Evolutionary conservation across 2,329 filamentous ascomycete species (phyloP).

Genomic region (Diaporthe citrichinensis): DNA sequence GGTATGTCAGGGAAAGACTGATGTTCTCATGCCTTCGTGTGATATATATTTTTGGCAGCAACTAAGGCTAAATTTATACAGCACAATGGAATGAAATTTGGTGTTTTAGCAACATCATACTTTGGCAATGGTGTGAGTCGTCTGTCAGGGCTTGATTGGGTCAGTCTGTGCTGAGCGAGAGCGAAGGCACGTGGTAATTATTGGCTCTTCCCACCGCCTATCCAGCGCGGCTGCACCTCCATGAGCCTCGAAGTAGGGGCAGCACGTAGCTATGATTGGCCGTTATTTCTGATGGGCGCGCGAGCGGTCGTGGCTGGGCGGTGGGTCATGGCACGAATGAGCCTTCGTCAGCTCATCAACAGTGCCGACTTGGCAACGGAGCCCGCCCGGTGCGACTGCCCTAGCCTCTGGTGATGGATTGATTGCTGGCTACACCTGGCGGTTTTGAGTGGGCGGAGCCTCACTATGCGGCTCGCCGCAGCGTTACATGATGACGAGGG

Average conservation of each 20-base stretch:
- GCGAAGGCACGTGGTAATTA: background rate
- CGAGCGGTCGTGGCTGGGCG: background rate
- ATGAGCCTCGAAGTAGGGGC: background rate
- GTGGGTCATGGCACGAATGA: constrained; percentile 26
- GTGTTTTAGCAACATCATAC: background rate
- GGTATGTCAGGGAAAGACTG: background rate
- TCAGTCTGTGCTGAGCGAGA: background rate
- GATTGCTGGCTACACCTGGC: background rate
- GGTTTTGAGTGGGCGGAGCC: constrained; percentile 29
- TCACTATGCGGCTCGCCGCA: constrained; percentile 3
- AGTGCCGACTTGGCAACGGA: background rate
- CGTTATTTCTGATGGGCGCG: background rate
- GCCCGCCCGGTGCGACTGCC: background rate
- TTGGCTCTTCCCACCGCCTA: background rate
- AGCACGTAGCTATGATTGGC: background rate
- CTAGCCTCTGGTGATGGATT: constrained; percentile 1
- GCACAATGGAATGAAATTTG: background rate
- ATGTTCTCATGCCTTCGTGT: background rate
- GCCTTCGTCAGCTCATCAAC: constrained; percentile 18
- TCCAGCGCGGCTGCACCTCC: background rate
- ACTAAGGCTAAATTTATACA: too few relatives aligned
- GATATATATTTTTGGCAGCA: too few relatives aligned
- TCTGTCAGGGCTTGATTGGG: background rate
- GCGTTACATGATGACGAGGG: constrained; percentile 24
- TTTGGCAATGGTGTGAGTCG: background rate